Conservation (phyloP, 2,329 filamentous ascomycete species). For the Westerdykella aurantiaca region DNA sequence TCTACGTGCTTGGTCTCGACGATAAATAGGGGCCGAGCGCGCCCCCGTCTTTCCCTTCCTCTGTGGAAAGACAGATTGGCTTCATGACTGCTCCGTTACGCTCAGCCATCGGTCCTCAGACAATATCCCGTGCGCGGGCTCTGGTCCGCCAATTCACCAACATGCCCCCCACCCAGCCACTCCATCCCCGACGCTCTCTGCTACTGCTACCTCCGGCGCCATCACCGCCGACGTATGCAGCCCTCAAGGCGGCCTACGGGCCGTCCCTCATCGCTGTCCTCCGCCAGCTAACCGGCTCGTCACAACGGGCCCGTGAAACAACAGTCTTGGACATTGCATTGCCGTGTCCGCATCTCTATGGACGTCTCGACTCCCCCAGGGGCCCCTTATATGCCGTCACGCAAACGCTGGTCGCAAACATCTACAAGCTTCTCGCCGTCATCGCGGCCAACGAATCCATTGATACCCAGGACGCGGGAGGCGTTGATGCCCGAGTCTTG, state of each 20-base stretch:
- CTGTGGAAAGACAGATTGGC: not conserved
- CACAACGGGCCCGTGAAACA: constrained; percentile 21
- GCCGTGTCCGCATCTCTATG: constrained; percentile 56
- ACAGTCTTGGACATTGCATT: constrained; percentile 57
- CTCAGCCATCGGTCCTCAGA: not conserved
- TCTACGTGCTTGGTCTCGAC: too few species aligned
- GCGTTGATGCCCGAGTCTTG: constrained; percentile 70
- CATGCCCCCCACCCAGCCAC: constrained; percentile 22
- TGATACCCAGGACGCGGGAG: constrained; percentile 60
- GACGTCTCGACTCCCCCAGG: constrained; percentile 46
- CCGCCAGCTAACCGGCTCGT: constrained; percentile 34
- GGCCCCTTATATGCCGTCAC: constrained; percentile 59
- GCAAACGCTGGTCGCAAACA: constrained; percentile 66
- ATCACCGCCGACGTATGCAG: constrained; percentile 33
- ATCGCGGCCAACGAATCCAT: constrained; percentile 61
- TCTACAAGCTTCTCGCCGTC: constrained; percentile 73
- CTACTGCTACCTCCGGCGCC: constrained; percentile 44
- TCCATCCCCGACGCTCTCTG: constrained; percentile 24
- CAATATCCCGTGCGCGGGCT: not conserved
- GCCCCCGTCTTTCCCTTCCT: too few species aligned
- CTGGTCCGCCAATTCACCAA: constrained; percentile 14
- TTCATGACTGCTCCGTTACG: not conserved
- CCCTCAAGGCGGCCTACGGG: constrained; percentile 41
- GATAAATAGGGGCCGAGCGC: too few species aligned
- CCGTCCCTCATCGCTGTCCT: constrained; percentile 40